Evolutionary conservation across 164 flowering plant genomes (phyloP), one percentile per base, ranked within the genome.

Genomic region (Akebia trifoliata): DNA sequence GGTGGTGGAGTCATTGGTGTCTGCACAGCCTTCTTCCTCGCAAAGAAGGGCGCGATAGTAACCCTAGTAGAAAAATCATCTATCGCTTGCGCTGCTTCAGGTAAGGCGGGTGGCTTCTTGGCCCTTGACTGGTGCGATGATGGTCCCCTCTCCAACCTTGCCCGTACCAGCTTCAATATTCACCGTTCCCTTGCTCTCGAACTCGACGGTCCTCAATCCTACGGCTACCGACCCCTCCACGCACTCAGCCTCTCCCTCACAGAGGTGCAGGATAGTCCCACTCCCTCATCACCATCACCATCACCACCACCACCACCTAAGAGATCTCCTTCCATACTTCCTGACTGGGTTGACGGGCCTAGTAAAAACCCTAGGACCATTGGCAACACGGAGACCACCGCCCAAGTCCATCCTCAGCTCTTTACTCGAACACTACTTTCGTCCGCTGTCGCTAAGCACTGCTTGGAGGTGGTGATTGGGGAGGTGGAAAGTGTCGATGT

Each of bases 1-100:
- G 98, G 98, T 30, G 98, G 98, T 47, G 96, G 98, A 21, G 85
- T 92, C 14, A 80, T 92, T 56, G 98, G 98, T 10, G 86, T 85
- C 20, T 92, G 96, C 81, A 75, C 96, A 0, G 96, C 98, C 38
- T 92, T 77, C 73, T 92, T 83, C 85, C 68, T 92, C 3, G 71
- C 91, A 57, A 80, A 82, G 59, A 76, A 69, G 20, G 95, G 86
- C 54, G 86, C 82, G 36, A 62, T 80, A 45, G 91, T 92, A 14
- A 87, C 91, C 0, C 73, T 92, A 37, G 59, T 92, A 37, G 98
- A 92, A 73, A 72, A 83, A 69, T 87, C 95, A 10, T 79, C 93
- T 59, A 64, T 92, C 37, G 96, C 96, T 36, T 86, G 93, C 71
- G 98, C 91, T 34, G 98, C 98, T 12, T 92, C 98, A 6, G 95